Percentiles rank a stretch among this genome's conserved stretches.
phyloP scores from a whole-genome alignment of 2,329 filamentous ascomycete species.

The Diaporthe sp. region DNA sequence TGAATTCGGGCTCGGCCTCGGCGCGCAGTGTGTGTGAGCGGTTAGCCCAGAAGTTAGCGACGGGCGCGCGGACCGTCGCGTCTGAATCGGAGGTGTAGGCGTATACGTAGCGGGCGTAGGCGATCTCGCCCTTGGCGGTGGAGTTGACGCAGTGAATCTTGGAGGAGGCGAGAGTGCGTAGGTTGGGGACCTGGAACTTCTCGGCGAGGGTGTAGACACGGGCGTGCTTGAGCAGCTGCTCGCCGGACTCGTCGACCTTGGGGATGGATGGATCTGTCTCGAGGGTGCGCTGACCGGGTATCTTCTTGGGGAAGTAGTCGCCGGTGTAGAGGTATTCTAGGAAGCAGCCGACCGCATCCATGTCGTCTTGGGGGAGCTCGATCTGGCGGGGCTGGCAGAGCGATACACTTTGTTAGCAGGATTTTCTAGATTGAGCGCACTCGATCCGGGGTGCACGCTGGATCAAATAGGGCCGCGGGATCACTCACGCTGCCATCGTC shows the following conservation, averaged over 20 bases:
- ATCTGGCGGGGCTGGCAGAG: constrained; percentile 71
- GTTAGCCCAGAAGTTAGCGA: constrained; percentile 92
- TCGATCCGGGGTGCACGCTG: neutral
- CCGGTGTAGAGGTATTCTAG: constrained; percentile 87
- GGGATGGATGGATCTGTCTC: constrained; percentile 77
- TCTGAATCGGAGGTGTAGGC: constrained; percentile 79
- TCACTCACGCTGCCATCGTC: constrained; percentile 70
- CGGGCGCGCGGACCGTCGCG: constrained; percentile 79
- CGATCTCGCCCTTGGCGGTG: constrained; percentile 89
- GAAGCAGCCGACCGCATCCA: constrained; percentile 82
- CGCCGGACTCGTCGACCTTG: constrained; percentile 79
- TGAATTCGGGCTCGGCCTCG: constrained; percentile 90
- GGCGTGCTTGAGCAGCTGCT: constrained; percentile 88
- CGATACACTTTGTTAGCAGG: neutral
- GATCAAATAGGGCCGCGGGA: neutral
- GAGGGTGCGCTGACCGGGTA: constrained; percentile 73
- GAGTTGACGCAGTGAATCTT: constrained; percentile 95
- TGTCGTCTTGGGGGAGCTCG: constrained; percentile 74
- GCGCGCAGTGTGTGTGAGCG: constrained; percentile 84
- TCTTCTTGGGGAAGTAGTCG: constrained; percentile 85
- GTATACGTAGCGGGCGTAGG: constrained; percentile 93
- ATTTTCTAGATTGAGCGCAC: neutral
- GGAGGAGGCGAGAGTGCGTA: constrained; percentile 83
- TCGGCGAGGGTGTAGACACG: constrained; percentile 90
- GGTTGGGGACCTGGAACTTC: constrained; percentile 75